phyloP scores from a whole-genome alignment of 2,329 filamentous ascomycete species.

The Hypoxylon sp. region DNA sequence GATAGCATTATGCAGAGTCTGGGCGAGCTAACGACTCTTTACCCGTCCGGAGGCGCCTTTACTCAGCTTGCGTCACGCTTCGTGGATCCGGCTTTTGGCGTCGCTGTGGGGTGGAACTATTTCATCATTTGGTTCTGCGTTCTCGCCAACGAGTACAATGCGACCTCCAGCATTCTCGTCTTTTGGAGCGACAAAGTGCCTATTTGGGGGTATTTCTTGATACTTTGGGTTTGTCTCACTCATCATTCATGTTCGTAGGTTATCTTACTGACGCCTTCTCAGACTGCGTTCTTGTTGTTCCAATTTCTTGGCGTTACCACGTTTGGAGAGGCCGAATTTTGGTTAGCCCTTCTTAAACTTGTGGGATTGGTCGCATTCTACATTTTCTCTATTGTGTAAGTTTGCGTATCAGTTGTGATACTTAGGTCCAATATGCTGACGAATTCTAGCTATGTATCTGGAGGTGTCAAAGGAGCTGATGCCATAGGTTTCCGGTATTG shows the following conservation, averaged over 20 bases:
- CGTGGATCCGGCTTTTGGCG: conserved; percentile 77
- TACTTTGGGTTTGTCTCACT: conserved; percentile 73
- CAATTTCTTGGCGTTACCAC: conserved; percentile 80
- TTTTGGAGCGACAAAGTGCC: conserved; percentile 66
- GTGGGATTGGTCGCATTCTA: conserved; percentile 79
- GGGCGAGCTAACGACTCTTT: conserved; percentile 81
- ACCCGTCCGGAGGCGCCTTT: conserved; percentile 79
- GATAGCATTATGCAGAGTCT: conserved; percentile 78
- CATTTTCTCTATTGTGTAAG: conserved; percentile 76
- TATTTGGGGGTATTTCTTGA: conserved; percentile 77
- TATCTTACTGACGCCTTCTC: conserved; percentile 6
- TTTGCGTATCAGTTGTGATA: background rate
- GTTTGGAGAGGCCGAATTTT: conserved; percentile 86
- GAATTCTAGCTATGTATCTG: conserved; percentile 71
- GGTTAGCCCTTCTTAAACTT: conserved; percentile 81
- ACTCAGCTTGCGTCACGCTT: conserved; percentile 79
- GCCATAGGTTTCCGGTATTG: conserved; percentile 79
- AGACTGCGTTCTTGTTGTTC: conserved; percentile 73
- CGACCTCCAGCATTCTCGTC: conserved; percentile 73
- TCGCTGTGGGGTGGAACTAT: conserved; percentile 80
- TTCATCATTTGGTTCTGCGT: conserved; percentile 71
- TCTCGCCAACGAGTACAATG: conserved; percentile 79
- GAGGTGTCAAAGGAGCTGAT: conserved; percentile 73
- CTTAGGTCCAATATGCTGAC: conserved; percentile 27
- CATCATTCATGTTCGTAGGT: background rate